A percentile compares a stretch with the other conserved stretches of the same genome.
phyloP scores from a whole-genome alignment of 2,329 filamentous ascomycete species.

The Emmonsiellopsis sp. region DNA sequence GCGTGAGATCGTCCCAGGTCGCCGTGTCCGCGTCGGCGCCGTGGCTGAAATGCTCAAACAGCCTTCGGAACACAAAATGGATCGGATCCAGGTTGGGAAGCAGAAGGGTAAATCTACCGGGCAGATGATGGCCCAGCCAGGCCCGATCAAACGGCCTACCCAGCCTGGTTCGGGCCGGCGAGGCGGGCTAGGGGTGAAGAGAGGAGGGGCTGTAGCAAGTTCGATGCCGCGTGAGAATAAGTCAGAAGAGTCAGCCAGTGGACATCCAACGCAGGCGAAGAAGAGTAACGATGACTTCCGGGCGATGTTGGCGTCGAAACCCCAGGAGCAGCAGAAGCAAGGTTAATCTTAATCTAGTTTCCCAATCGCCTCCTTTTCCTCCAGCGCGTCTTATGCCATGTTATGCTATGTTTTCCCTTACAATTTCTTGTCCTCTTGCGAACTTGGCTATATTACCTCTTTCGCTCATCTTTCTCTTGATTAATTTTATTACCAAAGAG shows the following conservation, averaged over 20 bases:
- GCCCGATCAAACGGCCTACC: conserved; percentile 36
- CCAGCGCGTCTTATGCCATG: no score
- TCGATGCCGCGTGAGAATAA: conserved; percentile 10
- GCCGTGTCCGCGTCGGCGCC: conserved; percentile 40
- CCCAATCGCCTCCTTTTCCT: no score
- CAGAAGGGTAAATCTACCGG: conserved; percentile 28
- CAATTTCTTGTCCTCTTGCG: neutral
- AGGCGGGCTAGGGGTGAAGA: conserved; percentile 43
- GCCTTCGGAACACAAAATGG: conserved; percentile 32
- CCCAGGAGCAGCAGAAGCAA: conserved; percentile 14
- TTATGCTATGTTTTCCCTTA: neutral
- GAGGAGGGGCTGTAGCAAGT: conserved; percentile 19
- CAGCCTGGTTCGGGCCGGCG: conserved; percentile 38
- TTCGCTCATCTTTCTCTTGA: no score
- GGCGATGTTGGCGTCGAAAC: conserved; percentile 37
- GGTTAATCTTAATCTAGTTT: neutral
- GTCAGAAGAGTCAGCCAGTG: neutral
- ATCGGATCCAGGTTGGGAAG: conserved; percentile 31
- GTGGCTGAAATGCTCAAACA: conserved; percentile 43
- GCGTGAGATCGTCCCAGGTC: conserved; percentile 35
- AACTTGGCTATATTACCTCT: neutral
- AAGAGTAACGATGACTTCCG: conserved; percentile 54
- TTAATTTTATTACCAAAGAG: neutral
- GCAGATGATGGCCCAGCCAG: conserved; percentile 22
- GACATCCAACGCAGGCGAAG: conserved; percentile 14